Evolutionary conservation across 2,329 filamentous ascomycete genomes (phyloP).

Genomic region (Microdochium trichocladiopsis): DNA sequence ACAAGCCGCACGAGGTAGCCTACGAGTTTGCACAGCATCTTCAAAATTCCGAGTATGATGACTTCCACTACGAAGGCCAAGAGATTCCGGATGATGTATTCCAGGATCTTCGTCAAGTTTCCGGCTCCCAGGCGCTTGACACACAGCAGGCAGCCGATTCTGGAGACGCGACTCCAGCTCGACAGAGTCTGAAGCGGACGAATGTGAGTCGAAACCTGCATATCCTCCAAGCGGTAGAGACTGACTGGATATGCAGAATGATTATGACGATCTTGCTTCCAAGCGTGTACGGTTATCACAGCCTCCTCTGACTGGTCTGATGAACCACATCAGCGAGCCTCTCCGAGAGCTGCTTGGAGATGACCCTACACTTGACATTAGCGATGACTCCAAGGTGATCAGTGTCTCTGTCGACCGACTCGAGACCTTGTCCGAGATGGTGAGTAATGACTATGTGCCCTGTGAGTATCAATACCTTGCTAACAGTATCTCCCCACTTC

Average conservation of each 20-base stretch:
- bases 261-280: slow-evolving; percentile 20
- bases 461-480: neutral
- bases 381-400: slow-evolving; percentile 7
- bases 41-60: slow-evolving; percentile 25
- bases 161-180: slow-evolving; percentile 4
- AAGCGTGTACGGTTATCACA: slow-evolving; percentile 24
- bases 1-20: slow-evolving; percentile 39
- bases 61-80: slow-evolving; percentile 39
- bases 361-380: slow-evolving; percentile 3
- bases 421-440: slow-evolving; percentile 21
- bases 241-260: slow-evolving; percentile 20
- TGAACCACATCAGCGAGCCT: slow-evolving; percentile 19
- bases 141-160: slow-evolving; percentile 18
- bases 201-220: slow-evolving; percentile 27
- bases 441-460: slow-evolving; percentile 6
- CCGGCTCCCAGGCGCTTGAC: slow-evolving; percentile 23
- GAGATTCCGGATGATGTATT: slow-evolving; percentile 40
- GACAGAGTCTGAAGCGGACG: slow-evolving; percentile 37
- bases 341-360: slow-evolving; percentile 20
- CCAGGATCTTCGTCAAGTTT: slow-evolving; percentile 31
- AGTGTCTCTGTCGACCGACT: slow-evolving; percentile 20
- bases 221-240: neutral
- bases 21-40: slow-evolving; percentile 38
- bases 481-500: slow-evolving; percentile 8
- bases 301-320: slow-evolving; percentile 13